Base-by-base conservation (phyloP, 1,139 yeast genomes). In the Zygotorulaspora mrakii region DNA sequence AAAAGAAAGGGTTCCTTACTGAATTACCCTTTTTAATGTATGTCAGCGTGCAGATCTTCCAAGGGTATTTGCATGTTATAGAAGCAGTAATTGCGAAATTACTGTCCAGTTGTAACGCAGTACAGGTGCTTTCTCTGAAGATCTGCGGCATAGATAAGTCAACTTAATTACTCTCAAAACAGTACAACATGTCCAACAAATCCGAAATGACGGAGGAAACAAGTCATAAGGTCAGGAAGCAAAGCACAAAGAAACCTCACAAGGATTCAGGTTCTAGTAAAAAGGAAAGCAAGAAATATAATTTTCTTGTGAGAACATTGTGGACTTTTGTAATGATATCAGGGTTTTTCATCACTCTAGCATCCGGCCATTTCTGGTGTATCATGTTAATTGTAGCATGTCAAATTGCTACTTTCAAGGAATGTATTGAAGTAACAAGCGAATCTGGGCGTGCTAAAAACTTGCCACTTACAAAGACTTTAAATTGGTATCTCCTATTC, bases 271-370 rank as follows among this genome's bases (percentile, higher is more conserved):
- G 27, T 11, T 7, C 27, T 13, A 12, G 26, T 11, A 37, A 39
- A 12, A 51, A 50, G 18, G 62, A 57, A 26, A 53, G 52, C 29
- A 59, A 52, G 38, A 48, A 48, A 25, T 54, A 55, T 35, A 57
- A 57, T 33, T 88, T 91, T 58, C 63, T 87, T 39, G 86, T 89
- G 26, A 77, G 99, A 53, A 83, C 97, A n/a, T 71, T 84, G 37
- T 91, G 97, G 97, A 84, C 97, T 0, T 64, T 91, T 55, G 88
- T 91, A 20, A 89, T 91, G 97, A 82, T 91, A 49, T 66, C 70
- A 14, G 79, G 79, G 7, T 85, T 91, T 64, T 76, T 88, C 50
- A 65, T 73, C 18, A 71, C 83, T 20, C 68, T 91, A 37, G 80
- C 86, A n/a, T 77, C 91, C 3, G 99, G 99, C 22, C 97, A 89